Evolutionary conservation across 23 red algal species (phyloP).

Genomic region (Chondrus crispus): DNA sequence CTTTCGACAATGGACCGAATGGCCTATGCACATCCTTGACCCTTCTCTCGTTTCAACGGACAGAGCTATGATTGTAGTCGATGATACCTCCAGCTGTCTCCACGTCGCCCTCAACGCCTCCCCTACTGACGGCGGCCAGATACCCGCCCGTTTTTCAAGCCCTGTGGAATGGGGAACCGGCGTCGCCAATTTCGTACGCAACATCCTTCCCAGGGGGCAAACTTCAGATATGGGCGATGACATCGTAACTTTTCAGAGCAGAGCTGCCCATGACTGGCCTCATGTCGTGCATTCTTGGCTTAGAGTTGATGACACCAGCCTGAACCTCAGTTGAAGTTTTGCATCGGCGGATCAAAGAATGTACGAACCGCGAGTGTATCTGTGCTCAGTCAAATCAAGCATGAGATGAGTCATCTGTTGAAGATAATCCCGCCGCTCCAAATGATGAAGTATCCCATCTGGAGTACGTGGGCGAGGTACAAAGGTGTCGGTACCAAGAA

Average conservation of each 20-base stretch:
- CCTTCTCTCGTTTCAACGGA: slow-evolving; percentile 58
- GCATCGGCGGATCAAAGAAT: background rate
- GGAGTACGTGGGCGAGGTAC: slow-evolving; percentile 90
- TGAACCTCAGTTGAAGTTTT: background rate
- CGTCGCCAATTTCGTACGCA: slow-evolving; percentile 72
- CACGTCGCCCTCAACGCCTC: slow-evolving; percentile 81
- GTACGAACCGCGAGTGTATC: background rate
- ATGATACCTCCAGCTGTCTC: slow-evolving; percentile 61
- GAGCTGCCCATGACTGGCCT: slow-evolving; percentile 64
- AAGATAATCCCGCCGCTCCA: background rate
- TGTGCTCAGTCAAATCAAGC: no score
- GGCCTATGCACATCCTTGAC: slow-evolving; percentile 80
- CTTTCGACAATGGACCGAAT: slow-evolving; percentile 91
- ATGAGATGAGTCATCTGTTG: no score
- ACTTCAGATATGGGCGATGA: slow-evolving; percentile 44
- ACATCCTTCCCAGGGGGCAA: slow-evolving; percentile 58
- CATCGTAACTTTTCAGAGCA: slow-evolving; percentile 65
- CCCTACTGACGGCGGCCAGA: background rate
- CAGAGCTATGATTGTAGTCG: slow-evolving; percentile 57
- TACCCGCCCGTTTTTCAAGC: no score
- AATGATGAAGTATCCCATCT: slow-evolving; percentile 73
- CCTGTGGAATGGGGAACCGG: slow-evolving; percentile 85
- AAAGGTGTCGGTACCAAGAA: slow-evolving; percentile 76
- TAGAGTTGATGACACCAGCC: background rate
- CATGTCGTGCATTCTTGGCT: slow-evolving; percentile 76